Percentiles rank a stretch among this genome's conserved stretches.
These are phyloP conservation scores for Rusavskia elegans DNA, from an alignment of 495 filamentous ascomycete species.

Conservation along the genomic window DNA sequence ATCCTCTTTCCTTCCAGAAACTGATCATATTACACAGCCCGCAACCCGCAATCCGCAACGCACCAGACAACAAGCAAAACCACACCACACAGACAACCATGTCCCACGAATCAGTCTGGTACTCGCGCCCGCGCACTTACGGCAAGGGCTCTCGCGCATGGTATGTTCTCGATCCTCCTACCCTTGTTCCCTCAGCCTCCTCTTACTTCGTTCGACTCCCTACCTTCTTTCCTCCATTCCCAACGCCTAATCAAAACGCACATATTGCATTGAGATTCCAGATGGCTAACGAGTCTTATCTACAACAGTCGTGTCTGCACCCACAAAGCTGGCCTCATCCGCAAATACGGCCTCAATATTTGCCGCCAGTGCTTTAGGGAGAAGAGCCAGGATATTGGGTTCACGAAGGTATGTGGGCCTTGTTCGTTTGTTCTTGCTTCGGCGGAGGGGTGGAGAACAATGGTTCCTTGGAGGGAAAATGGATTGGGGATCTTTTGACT, in stretches of 20 bases:
- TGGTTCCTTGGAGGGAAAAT: neutral
- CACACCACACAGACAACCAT: constrained; percentile 37
- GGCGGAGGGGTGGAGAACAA: neutral
- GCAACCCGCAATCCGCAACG: neutral
- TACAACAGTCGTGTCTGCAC: constrained; percentile 68
- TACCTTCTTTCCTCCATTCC: neutral
- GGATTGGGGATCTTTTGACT: neutral
- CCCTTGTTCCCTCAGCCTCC: neutral
- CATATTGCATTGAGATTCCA: too few species aligned
- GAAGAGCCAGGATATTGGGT: constrained; percentile 91
- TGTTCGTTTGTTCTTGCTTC: neutral
- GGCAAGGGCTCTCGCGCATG: constrained; percentile 87
- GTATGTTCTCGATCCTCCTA: constrained; percentile 47
- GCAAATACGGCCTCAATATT: constrained; percentile 93
- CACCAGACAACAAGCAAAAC: constrained; percentile 15
- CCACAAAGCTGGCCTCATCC: constrained; percentile 73
- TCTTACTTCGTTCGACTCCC: neutral
- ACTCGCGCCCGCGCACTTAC: constrained; percentile 89
- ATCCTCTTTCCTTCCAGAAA: too few species aligned
- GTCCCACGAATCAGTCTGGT: constrained; percentile 99
- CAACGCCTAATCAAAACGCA: too few species aligned
- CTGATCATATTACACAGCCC: too few species aligned
- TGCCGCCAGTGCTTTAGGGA: constrained; percentile 99
- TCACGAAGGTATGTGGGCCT: constrained; percentile 63
- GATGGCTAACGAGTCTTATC: neutral